These are phyloP conservation scores for Aleurites moluccanus DNA, from an alignment of 441 rosid genomes.

Conservation along the genomic window DNA sequence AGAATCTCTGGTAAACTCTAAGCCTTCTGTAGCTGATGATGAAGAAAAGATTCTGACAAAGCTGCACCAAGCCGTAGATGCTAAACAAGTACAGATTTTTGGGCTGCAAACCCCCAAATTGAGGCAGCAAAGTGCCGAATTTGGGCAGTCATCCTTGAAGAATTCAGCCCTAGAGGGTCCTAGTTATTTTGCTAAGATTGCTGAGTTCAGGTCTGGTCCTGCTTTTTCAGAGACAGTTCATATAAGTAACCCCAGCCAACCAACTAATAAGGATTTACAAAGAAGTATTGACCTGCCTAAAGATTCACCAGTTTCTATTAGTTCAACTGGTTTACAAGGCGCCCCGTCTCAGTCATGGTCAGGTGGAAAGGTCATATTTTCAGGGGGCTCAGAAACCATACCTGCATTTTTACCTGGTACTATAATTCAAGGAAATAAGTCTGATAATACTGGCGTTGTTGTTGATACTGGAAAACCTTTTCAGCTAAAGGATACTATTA, in stretches of 20 bases:
- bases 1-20: slow-evolving; percentile 34
- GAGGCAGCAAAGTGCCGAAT: too few species aligned
- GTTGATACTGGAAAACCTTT: slow-evolving; percentile 43
- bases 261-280: slow-evolving; percentile 32
- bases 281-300: slow-evolving; percentile 34
- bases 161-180: slow-evolving; percentile 31
- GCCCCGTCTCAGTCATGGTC: slow-evolving; percentile 46
- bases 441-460: slow-evolving; percentile 32
- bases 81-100: slow-evolving; percentile 34
- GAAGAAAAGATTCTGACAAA: slow-evolving; percentile 35
- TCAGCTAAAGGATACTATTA: slow-evolving; percentile 35
- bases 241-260: slow-evolving; percentile 30
- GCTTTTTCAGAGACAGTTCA: slow-evolving; percentile 37
- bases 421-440: slow-evolving; percentile 33
- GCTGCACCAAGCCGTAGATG: slow-evolving; percentile 32
- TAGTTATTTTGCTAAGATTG: slow-evolving; percentile 19
- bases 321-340: slow-evolving; percentile 39
- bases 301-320: slow-evolving; percentile 32
- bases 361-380: slow-evolving; percentile 34
- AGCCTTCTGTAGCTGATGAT: slow-evolving; percentile 33
- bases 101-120: slow-evolving; percentile 41
- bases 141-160: slow-evolving; percentile 42
- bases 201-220: slow-evolving; percentile 34
- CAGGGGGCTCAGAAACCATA: slow-evolving; percentile 31
- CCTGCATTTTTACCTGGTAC: slow-evolving; percentile 33